Base-by-base conservation (phyloP, 176 grass and related monocot species). In the Rhynchospora breviuscula region DNA sequence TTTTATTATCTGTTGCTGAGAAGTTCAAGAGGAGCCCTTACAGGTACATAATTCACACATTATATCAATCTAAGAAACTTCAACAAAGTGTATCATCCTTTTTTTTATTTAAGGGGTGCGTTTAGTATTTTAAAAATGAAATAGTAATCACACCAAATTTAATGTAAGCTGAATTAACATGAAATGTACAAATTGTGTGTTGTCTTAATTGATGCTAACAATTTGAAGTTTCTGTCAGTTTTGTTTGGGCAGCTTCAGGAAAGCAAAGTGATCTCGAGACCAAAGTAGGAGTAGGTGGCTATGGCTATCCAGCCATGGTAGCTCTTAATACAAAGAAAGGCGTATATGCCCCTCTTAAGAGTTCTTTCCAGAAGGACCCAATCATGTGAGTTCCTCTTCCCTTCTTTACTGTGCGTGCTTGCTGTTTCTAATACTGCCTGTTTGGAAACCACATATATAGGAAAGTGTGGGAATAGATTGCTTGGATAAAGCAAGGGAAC, bases 281-380 rank as follows among this genome's bases (percentile, higher is more conserved):
- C 76, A 90, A 90, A 63, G 97, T 99, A 64, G 93, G 97, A 79
- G 97, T 99, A 40, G 97, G 97, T 68, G 97, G 97, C 4, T 99
- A 99, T 59, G 93, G 97, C 46, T 99, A 99, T 83, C 97, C 93
- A 26, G 97, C 93, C 80, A 90, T 96, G 93, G 92, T 99, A 72
- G 97, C 97, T 79, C 91, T 99, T 59, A 99, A 95, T 63, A 88
- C 89, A 75, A 99, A 96, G 83, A 99, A 99, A 87, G 97, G 91
- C 7, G 85, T 85, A 65, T 99, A 89, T 46, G 89, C 97, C 70
- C 93, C 97, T 22, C 93, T 99, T 26, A 87, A 86, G 58, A 92
- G 93, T 81, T 91, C 93, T 76, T 99, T 99, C 81, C 82, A 99
- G 88, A 67, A 57, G 5, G 88, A 95, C 8, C 93, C 91, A 66